Evolutionary conservation across 139 green algal genomes (phyloP), one percentile per base, ranked within the genome.

Genomic region (Dunaliella sp.): DNA sequence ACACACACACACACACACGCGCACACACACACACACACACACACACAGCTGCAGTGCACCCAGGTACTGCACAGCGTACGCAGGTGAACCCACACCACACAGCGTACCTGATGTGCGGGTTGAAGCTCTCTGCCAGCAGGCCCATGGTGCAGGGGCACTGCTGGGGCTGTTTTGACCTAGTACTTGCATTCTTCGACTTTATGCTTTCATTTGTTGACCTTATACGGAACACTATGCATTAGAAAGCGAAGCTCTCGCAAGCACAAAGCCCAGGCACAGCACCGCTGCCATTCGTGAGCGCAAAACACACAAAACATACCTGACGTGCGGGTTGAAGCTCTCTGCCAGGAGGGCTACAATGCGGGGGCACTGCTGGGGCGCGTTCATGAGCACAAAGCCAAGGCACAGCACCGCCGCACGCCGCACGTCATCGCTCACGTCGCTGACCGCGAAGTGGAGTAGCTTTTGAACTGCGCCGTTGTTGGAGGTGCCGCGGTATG

Each of bases 341-440:
- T 99, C 96, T 0, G 96, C 88, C 84, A 99, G 95, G 86, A 99
- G 94, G 38, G 89, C 84, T 34, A 99, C 97, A 72, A 98, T 98
- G 72, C 90, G 88, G 0, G 97, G 96, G 93, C 95, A 98, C 91
- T 98, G 95, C 86, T 98, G 92, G 2, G 97, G 97, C 26, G 88
- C 87, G 22, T 86, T 86, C 87, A 95, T 94, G 26, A 99, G 93
- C 80, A 99, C 94, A 88, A 99, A 99, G 80, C 97, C 97, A 22
- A 99, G 93, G 88, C 91, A 95, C 82, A 97, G 88, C 36, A 98
- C 94, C 0, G 97, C 97, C 0, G 95, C 96, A 25, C 97, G 93
- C 0, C 97, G 92, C 89, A 99, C 97, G 88, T 99, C 97, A 86
- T 99, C 95, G 28, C 88, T 95, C 36, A 99, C 97, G 88, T 99